phyloP scores from a whole-genome alignment of 495 filamentous ascomycete species.

The Penicillium coffeae region DNA sequence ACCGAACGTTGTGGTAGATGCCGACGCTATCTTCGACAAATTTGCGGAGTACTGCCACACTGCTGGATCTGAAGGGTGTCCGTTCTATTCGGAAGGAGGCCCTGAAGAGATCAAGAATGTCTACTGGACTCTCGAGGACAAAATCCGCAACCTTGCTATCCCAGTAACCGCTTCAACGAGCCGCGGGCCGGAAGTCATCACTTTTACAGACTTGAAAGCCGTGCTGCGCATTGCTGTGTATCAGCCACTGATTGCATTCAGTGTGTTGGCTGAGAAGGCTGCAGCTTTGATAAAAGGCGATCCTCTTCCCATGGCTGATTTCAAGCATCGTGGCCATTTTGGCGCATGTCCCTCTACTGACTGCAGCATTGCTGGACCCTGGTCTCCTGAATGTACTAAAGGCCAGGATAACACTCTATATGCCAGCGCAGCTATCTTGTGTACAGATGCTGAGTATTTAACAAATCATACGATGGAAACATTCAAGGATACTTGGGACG shows the following conservation, averaged over 20 bases:
- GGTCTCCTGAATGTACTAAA: conserved; percentile 40
- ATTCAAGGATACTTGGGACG: conserved; percentile 46
- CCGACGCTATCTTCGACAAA: conserved; percentile 44
- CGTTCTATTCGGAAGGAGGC: conserved; percentile 37
- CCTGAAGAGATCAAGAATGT: conserved; percentile 36
- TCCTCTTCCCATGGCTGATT: conserved; percentile 46
- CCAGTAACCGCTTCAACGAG: conserved; percentile 32
- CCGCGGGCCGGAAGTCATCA: conserved; percentile 40
- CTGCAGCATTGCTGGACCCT: conserved; percentile 32
- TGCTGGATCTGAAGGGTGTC: conserved; percentile 37
- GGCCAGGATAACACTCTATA: conserved; percentile 36
- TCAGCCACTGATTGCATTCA: conserved; percentile 56
- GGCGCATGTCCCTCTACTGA: conserved; percentile 37
- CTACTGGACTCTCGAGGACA: conserved; percentile 34
- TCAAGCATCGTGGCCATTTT: conserved; percentile 34
- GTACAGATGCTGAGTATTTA: conserved; percentile 54
- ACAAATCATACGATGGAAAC: conserved; percentile 30
- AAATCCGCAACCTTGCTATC: conserved; percentile 43
- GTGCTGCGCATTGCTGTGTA: conserved; percentile 44
- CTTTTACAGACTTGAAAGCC: conserved; percentile 39
- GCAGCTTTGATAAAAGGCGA: conserved; percentile 52
- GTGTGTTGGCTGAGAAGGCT: conserved; percentile 50
- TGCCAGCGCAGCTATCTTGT: conserved; percentile 56
- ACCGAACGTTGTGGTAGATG: conserved; percentile 42
- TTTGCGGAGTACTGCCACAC: conserved; percentile 48